A percentile compares a stretch with the other conserved stretches of the same genome.
phyloP scores from a whole-genome alignment of 345 rosid genomes.

The Trapa incisa region DNA sequence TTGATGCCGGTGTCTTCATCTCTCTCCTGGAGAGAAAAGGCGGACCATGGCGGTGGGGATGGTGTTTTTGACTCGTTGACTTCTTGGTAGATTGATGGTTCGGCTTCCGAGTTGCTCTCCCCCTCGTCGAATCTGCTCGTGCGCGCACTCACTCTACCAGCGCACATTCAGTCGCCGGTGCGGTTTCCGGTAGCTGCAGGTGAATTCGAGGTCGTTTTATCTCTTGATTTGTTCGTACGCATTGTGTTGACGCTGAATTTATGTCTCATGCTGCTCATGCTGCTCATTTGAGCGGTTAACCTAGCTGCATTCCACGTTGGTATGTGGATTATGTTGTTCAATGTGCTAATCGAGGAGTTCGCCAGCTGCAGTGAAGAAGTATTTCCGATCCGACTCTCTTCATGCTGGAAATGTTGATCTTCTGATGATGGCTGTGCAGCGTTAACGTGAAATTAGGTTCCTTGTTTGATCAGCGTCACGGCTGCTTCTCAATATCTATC shows the following conservation, averaged over 20 bases:
- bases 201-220: constrained; percentile 11
- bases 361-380: neutral
- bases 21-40: neutral
- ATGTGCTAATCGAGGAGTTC: neutral
- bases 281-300: neutral
- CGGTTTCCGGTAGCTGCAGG: neutral
- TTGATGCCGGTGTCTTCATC: neutral
- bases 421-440: too few relatives aligned
- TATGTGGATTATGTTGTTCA: neutral
- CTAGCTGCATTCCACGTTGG: neutral
- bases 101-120: neutral
- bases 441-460: neutral
- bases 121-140: neutral
- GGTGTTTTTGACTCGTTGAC: neutral
- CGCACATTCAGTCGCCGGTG: too few relatives aligned
- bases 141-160: neutral
- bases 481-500: neutral
- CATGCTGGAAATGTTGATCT: neutral
- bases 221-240: constrained; percentile 13
- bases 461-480: neutral
- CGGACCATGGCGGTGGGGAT: neutral
- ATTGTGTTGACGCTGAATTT: neutral
- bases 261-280: neutral
- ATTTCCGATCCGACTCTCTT: neutral
- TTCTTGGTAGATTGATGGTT: neutral